A percentile compares a stretch with the other conserved stretches of the same genome.
Evolutionary conservation across 2,329 filamentous ascomycete genomes (phyloP).

Genomic region (Colletotrichum echinochloae): DNA sequence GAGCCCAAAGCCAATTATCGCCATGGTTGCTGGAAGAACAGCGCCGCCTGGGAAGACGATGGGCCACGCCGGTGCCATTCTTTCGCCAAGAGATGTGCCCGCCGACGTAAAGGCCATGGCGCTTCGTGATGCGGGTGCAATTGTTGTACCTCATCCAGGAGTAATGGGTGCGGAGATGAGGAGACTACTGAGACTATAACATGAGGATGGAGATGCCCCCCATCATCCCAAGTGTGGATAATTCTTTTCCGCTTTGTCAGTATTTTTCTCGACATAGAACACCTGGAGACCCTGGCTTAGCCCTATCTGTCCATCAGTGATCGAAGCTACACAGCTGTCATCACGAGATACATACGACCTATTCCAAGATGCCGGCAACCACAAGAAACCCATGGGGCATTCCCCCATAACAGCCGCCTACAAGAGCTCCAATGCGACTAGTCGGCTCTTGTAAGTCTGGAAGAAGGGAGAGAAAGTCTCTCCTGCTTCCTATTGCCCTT

Average conservation of each 20-base stretch:
- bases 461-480: too few relatives aligned
- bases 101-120: slow-evolving; percentile 51
- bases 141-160: slow-evolving; percentile 54
- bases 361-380: too few relatives aligned
- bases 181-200: slow-evolving; percentile 43
- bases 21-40: slow-evolving; percentile 73
- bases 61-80: slow-evolving; percentile 79
- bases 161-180: slow-evolving; percentile 53
- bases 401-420: too few relatives aligned
- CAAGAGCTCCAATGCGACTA: too few relatives aligned
- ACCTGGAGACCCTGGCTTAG: too few relatives aligned
- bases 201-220: background rate
- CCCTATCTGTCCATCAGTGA: background rate
- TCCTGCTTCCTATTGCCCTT: too few relatives aligned
- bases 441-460: too few relatives aligned
- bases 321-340: background rate
- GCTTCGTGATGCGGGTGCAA: slow-evolving; percentile 51
- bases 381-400: too few relatives aligned
- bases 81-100: slow-evolving; percentile 47
- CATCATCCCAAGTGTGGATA: too few relatives aligned
- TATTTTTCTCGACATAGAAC: background rate
- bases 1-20: slow-evolving; percentile 73
- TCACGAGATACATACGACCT: too few relatives aligned
- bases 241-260: background rate
- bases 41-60: slow-evolving; percentile 73